Evolutionary conservation across 257 asterid species (phyloP), one percentile per base, ranked within the genome.

Genomic region (Nicotiana noctiflora): DNA sequence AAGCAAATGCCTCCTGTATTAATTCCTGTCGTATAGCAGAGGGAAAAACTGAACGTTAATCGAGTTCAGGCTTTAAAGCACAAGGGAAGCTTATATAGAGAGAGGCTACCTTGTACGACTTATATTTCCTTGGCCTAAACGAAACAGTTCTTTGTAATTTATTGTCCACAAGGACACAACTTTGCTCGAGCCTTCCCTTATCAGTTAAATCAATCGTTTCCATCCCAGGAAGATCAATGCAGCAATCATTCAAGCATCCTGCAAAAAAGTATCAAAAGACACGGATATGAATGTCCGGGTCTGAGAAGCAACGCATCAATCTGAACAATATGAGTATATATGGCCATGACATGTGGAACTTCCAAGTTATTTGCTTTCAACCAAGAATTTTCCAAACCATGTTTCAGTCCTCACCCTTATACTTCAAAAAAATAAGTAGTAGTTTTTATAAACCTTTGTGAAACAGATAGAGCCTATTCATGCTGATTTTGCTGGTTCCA

Each of bases 61-160:
- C 49, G 23, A 40, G 70, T 31, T 59, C 32, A n/a, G 80, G 56
- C 53, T 76, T 81, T 9, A 56, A 37, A 25, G 64, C 15, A 37
- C 1, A 21, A 23, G 14, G 74, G 68, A 81, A 52, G 64, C 66
- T 78, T 61, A 37, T 63, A 66, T 21, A 82, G 11, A 17, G 37
- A 77, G 56, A 77, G 44, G 56, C 4, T 80, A 91, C 98, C 98
- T 91, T 92, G 74, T 88, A 92, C 32, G 94, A 94, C 83, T 87
- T 84, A 83, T 88, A 89, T 81, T 85, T 82, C 81, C 85, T 86
- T 67, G 85, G 88, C 84, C 91, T 80, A 67, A 75, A 84, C 56
- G 88, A 84, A 82, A 82, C 84, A 21, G 86, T 70, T 75, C 57
- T 52, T 74, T 57, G 55, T 82, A 75, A 52, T 46, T 85, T 78